A percentile compares a stretch with the other conserved stretches of the same genome.
Conservation (phyloP, 768 basidiomycete species). For the Leucocoprinus sp. region DNA sequence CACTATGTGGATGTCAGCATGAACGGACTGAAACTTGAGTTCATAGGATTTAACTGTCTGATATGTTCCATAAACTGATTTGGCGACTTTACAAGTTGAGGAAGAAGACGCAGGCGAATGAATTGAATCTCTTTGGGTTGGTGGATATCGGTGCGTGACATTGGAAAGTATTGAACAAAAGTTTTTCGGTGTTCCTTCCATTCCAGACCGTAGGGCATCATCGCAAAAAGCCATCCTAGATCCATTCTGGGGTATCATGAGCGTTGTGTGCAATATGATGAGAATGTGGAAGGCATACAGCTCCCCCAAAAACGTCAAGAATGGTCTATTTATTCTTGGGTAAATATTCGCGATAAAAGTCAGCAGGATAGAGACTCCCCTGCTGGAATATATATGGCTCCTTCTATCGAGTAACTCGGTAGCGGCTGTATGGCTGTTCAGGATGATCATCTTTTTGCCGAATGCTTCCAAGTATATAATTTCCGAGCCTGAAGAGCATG, state of each 20-base stretch:
- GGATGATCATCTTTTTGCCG: conserved; percentile 26
- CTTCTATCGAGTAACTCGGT: conserved; percentile 34
- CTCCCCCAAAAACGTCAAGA: conserved; percentile 22
- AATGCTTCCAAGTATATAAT: conserved; percentile 22
- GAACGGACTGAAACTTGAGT: background rate
- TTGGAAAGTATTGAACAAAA: conserved; percentile 34
- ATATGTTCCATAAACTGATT: conserved; percentile 28
- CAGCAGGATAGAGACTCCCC: conserved; percentile 18
- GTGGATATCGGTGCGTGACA: conserved; percentile 22
- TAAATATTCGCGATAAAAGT: background rate
- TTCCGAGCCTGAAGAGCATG: no score
- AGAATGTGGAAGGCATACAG: conserved; percentile 10
- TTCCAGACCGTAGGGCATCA: conserved; percentile 30
- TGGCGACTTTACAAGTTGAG: conserved; percentile 17
- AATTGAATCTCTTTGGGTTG: conserved; percentile 19
- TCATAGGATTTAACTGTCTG: conserved; percentile 26
- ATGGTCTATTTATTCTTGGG: conserved; percentile 18
- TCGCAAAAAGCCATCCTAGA: conserved; percentile 30
- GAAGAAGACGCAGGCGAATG: conserved; percentile 8
- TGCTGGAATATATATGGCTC: conserved; percentile 32
- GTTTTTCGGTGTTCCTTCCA: conserved; percentile 34
- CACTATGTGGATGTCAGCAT: conserved; percentile 19
- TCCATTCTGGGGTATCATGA: conserved; percentile 26
- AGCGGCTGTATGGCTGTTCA: conserved; percentile 27
- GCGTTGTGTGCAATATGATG: no score